These are phyloP conservation scores for Ascoidea asiatica DNA, from an alignment of 805 yeast genomes.

Conservation along the genomic window DNA sequence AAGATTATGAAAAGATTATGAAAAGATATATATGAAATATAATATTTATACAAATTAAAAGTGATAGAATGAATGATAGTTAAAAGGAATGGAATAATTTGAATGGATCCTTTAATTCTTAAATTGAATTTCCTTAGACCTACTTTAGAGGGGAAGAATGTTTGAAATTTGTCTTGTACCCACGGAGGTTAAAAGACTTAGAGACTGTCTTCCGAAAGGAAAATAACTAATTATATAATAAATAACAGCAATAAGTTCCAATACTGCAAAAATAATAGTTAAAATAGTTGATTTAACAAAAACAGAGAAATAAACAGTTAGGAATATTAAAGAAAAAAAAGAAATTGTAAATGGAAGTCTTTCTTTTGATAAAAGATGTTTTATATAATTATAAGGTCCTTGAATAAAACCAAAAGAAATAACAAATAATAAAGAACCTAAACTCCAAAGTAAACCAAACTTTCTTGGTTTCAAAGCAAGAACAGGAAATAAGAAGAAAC, in stretches of 20 bases:
- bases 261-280: constrained; percentile 59
- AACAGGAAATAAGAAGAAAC: constrained; percentile 79
- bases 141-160: too few relatives aligned
- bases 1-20: too few relatives aligned
- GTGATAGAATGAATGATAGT: too few relatives aligned
- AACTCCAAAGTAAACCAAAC: constrained; percentile 81
- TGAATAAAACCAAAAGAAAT: constrained; percentile 82
- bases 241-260: constrained; percentile 76
- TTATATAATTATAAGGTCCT: constrained; percentile 74
- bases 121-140: too few relatives aligned
- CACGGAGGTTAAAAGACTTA: too few relatives aligned
- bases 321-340: constrained; percentile 66
- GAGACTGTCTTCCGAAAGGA: constrained; percentile 85
- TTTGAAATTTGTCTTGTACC: too few relatives aligned
- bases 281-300: constrained; percentile 54
- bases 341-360: constrained; percentile 71
- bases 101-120: too few relatives aligned
- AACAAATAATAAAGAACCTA: constrained; percentile 81
- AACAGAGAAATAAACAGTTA: constrained; percentile 70
- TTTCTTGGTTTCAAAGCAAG: constrained; percentile 82
- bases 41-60: too few relatives aligned
- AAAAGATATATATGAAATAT: too few relatives aligned
- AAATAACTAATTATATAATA: constrained; percentile 88
- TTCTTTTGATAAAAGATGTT: constrained; percentile 61
- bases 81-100: too few relatives aligned